Evolutionary conservation across 352 stramenopile species (phyloP).

Genomic region (Phytophthora megakarya): DNA sequence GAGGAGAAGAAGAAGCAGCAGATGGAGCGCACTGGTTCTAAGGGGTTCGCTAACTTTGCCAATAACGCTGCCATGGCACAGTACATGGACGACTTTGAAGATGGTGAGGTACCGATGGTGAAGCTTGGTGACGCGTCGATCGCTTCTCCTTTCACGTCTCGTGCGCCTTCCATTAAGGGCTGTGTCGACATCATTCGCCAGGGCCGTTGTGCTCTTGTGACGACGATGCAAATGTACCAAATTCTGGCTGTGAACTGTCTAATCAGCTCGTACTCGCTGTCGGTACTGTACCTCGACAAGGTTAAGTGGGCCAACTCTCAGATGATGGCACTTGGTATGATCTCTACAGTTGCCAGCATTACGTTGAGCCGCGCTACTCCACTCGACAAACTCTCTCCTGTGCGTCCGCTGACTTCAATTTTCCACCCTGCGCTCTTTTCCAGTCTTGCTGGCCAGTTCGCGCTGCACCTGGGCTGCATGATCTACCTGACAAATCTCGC

Average conservation of each 20-base stretch:
- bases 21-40: conserved; percentile 72
- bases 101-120: conserved; percentile 95
- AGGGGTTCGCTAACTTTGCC: conserved; percentile 87
- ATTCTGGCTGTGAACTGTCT: conserved; percentile 99
- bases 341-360: conserved; percentile 85
- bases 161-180: conserved; percentile 91
- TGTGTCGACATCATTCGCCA: conserved; percentile 98
- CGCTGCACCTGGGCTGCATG: conserved; percentile 94
- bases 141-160: conserved; percentile 98
- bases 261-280: conserved; percentile 98
- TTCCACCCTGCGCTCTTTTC: conserved; percentile 94
- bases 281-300: conserved; percentile 97
- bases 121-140: conserved; percentile 99
- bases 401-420: conserved; percentile 94
- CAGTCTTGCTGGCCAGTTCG: conserved; percentile 96
- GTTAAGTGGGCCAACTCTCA: conserved; percentile 99
- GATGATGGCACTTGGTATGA: conserved; percentile 90
- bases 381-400: conserved; percentile 91
- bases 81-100: conserved; percentile 92
- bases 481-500: conserved; percentile 91
- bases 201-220: conserved; percentile 98
- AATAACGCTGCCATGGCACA: conserved; percentile 87
- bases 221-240: conserved; percentile 99
- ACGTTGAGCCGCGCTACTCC: conserved; percentile 93
- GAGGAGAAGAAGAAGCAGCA: conserved; percentile 71